Evolutionary conservation across 805 yeast species (phyloP), one percentile per base, ranked within the genome.

Genomic region (Myxozyma mucilagina): DNA sequence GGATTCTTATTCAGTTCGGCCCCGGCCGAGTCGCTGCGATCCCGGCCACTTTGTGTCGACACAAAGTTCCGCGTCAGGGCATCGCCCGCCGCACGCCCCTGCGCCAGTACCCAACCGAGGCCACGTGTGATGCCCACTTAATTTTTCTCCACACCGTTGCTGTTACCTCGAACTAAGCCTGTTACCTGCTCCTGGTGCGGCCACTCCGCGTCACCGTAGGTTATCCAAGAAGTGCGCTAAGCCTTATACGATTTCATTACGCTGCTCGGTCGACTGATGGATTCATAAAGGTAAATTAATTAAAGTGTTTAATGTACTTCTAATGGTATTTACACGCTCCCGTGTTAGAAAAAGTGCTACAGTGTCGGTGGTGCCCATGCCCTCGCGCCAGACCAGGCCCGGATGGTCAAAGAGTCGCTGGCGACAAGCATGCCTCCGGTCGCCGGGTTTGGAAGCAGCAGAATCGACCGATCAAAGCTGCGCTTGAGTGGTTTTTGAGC

Each of bases 381-480:
- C 32, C 81, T 78, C 29, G 75, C 67, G 3, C 82, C 84, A 0
- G 85, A 79, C 66, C 76, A 80, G 6, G 86, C 80, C 65, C 96
- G 84, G 3, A 94, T 75, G 14, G 85, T 79, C 55, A 94, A 77
- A 71, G 89, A 73, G 74, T 94, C 99, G 38, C 96, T 87, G 14
- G 96, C 97, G 35, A 94, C 84, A n/a, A 90, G 78, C 78, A 90
- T 83, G 35, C 83, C 76, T 4, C 91, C 88, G 59, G 81, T 80
- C 16, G 85, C 82, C 13, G 86, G 87, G 1, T 86, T 86, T 13
- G 89, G 85, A 1, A 91, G 86, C 31, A 89, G 77, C n/a, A 89
- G 78, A 71, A 94, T 85, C 0, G 87, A 80, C 70, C 99, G 81
- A 73, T 94, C 99, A 73, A 94, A 94, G 9, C 94, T 84, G 71